Evolutionary conservation across 2,329 filamentous ascomycete genomes (phyloP).

Genomic region (Colletotrichum shisoi): DNA sequence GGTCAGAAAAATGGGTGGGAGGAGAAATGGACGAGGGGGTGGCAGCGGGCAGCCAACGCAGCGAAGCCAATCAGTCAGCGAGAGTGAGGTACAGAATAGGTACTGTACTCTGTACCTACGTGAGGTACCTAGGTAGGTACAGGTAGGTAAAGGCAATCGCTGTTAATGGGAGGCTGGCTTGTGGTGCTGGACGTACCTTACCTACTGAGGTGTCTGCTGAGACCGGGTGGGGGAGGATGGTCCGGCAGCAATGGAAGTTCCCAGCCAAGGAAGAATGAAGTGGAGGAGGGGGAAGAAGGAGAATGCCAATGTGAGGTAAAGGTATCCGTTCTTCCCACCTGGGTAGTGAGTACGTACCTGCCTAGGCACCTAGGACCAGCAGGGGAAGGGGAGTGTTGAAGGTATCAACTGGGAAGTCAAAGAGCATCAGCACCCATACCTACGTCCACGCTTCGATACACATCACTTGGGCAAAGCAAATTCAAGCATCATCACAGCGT

Average conservation of each 20-base stretch:
- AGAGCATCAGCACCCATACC: constrained; percentile 7
- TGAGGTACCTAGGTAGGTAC: background rate
- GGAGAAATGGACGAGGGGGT: constrained; percentile 10
- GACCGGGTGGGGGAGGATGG: constrained; percentile 13
- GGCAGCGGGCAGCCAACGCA: constrained; percentile 11
- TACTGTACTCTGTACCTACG: no score
- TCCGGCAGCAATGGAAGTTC: constrained; percentile 26
- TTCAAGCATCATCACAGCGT: no score
- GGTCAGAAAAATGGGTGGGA: constrained; percentile 2
- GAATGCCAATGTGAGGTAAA: constrained; percentile 28
- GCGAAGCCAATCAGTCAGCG: background rate
- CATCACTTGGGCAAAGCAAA: background rate
- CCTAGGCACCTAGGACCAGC: constrained; percentile 3
- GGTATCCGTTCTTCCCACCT: background rate
- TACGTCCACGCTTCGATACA: background rate
- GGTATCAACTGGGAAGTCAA: constrained; percentile 25
- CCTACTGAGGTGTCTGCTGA: background rate
- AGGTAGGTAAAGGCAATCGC: constrained; percentile 12
- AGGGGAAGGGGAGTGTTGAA: constrained; percentile 2
- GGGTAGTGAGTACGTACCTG: background rate
- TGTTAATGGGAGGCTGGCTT: constrained; percentile 16
- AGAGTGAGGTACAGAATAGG: background rate
- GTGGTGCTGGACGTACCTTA: no score
- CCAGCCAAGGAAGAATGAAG: constrained; percentile 33
- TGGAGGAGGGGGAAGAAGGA: constrained; percentile 16